phyloP scores from a whole-genome alignment of 371 early-diverging fungal species.

The Thermomucor indicae-seudaticae region DNA sequence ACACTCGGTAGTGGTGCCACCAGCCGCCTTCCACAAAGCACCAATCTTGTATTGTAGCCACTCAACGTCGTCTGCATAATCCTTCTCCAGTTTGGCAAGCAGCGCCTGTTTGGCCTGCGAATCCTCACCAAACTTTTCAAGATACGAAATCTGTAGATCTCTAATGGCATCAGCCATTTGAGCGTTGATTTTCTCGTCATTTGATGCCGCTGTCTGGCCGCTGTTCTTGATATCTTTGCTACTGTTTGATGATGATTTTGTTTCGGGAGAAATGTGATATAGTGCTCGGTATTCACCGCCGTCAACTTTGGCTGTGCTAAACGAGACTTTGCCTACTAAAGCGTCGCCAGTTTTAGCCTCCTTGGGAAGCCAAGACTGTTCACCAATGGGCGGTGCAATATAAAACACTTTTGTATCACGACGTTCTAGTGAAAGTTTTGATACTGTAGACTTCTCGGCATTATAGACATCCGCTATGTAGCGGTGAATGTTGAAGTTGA shows the following conservation, averaged over 20 bases:
- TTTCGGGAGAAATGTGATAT: constrained; percentile 55
- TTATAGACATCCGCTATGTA: constrained; percentile 53
- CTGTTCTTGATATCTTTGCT: constrained; percentile 7
- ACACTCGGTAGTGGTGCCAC: constrained; percentile 36
- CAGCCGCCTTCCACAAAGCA: constrained; percentile 54
- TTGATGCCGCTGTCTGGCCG: too few species aligned
- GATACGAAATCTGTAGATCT: constrained; percentile 73
- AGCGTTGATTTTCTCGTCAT: constrained; percentile 47
- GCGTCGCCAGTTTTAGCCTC: constrained; percentile 79
- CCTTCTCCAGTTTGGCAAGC: constrained; percentile 54
- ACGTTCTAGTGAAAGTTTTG: constrained; percentile 35
- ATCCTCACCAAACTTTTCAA: constrained; percentile 70
- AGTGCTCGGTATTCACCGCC: constrained; percentile 58
- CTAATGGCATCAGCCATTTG: constrained; percentile 69
- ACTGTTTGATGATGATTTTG: constrained; percentile 20
- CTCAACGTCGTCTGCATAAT: constrained; percentile 41
- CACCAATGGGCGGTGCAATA: constrained; percentile 32
- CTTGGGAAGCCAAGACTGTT: constrained; percentile 49
- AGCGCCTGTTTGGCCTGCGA: constrained; percentile 54
- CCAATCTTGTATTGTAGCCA: constrained; percentile 58
- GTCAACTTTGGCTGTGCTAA: constrained; percentile 47
- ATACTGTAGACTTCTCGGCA: constrained; percentile 33
- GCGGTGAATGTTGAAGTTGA: constrained; percentile 51
- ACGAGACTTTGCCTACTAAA: constrained; percentile 66
- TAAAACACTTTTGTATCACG: constrained; percentile 30